Evolutionary conservation across 2,329 filamentous ascomycete genomes (phyloP), one percentile per base, ranked within the genome.

Genomic region (Phaeophleospora eucalypticola): DNA sequence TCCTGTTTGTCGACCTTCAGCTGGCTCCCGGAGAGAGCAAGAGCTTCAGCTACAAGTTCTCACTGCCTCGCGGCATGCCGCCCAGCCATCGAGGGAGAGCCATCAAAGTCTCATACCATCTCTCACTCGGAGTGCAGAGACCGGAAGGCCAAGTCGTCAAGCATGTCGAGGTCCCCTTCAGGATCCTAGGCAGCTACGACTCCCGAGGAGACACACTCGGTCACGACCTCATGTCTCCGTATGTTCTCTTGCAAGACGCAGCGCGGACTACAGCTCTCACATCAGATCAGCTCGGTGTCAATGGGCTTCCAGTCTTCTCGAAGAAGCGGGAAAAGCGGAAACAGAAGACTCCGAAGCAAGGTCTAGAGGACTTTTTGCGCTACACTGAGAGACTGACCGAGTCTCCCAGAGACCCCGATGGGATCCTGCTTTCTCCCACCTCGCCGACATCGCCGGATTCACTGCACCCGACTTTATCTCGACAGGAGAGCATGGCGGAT

Each of bases 141-240:
- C 83, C 87, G 1, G 87, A 89, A 58, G 84, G 91, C 54, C 88
- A 82, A 57, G 70, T 89, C 58, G 84, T 97, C 37, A 87, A 85
- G 59, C 88, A 89, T n/a, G 85, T 96, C 35, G 91, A 95, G 54
- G 77, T 96, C 20, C 93, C 93, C 0, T 96, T 98, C 63, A 82
- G 93, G 35, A 87, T 98, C 2, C 81, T 97, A 42, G 91, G 91
- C 34, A 93, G 91, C 58, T 91, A 98, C 32, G 94, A 95, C 69
- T 82, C 81, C 66, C 80, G 89, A 58, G 91, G 91, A 54, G 88
- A 95, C 60, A 85, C 95, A 27, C 77, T 96, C 12, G 89, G 89
- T 1, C 91, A 98, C 66, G 91, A 98, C 66, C 74, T 98, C 12
- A 95, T 96, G 85, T 86, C 83, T 33, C 93, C 93, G 0, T 95